Base-by-base conservation (phyloP, 176 grass and related monocot genomes). In the Eleusine indica region DNA sequence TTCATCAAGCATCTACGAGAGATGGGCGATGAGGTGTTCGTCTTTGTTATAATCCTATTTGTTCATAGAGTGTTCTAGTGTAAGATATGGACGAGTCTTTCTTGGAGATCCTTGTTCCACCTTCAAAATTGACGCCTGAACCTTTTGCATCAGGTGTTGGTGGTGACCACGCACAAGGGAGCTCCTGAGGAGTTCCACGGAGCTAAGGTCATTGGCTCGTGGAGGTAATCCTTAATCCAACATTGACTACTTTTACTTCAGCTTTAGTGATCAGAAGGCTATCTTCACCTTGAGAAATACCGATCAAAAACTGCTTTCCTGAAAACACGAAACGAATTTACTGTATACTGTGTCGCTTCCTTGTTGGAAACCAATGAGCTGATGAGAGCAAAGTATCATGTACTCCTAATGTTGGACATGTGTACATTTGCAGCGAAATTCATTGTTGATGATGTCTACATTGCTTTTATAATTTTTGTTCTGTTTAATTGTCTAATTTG, bases 1-100 rank as follows among this genome's bases (percentile, higher is more conserved):
- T 97, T 97, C 91, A 97, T 97, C 89, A 97, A 97, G 82, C 91
- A 97, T 84, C 86, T 97, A 73, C 89, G 94, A 65, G 93, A 99
- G 81, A 94, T 96, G 93, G 97, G 97, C 7, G 93, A 96, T 52
- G 97, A 99, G 91, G 96, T 95, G 75, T 74, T 12, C 70, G 21
- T 60, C 37, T 43, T 73, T 16, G 2, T 49, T 62, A 51, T 49
- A 39, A 10, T 44, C 61, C 72, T 16, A 11, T 7, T 63, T 73
- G 17, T 52, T 40, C 48, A 53, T 18, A 42, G 19, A 5, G 15
- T 83, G 41, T 58, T 17, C 29, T 18, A 0, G 46, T 40, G 61
- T 67, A 84, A 6, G 64, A 9, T 66, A 30, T 62, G 64, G 5
- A 43, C 25, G 19, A 18, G 32, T 19, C 22, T 85, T 63, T 67